Evolutionary conservation across 192 early-diverging fungal genomes (phyloP), one percentile per base, ranked within the genome.

Genomic region (Umbelopsis sp.): DNA sequence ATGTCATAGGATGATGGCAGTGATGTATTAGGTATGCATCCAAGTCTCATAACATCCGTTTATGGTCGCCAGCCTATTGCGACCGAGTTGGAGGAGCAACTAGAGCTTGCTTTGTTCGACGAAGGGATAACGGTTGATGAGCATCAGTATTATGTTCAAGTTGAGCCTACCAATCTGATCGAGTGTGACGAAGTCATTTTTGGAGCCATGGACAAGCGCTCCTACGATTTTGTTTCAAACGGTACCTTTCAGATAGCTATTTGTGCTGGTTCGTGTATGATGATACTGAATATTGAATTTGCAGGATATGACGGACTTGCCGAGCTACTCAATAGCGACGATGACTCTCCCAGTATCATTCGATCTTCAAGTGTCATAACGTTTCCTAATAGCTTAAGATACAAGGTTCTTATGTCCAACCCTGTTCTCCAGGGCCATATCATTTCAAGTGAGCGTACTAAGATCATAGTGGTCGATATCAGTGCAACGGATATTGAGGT

Each of bases 391-490:
- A 67, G 77, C 13, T 64, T 45, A 13, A 11, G 27, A 1, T 85
- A 74, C 69, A 77, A 82, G 25, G 84, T 89, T 2, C 64, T 92
- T 37, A 87, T 87, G 84, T 79, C 82, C 61, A 84, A 81, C 70
- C 89, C 91, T 1, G 89, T 91, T 3, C 73, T 91, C 9, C 91
- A 92, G 74, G 90, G 91, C 2, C 75, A 81, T 35, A 78, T 91
- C 44, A 23, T 69, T 15, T 69, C 71, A 3, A 73, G 76, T 12
- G 78, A 75, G 22, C 73, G 72, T 16, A 90, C 91, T 2, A 75
- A 78, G 23, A 68, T 92, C 11, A 85, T 88, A 30, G 76, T 88
- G 48, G 83, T 78, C 2, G 76, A 78, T 55, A 41, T 73, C 3
- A 49, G 58, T 10, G 20, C 10, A 21, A 21, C 44, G 16, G 52